Evolutionary conservation across 73 alveolate genomes (phyloP).

Genomic region (Paramecium tetraurelia): DNA sequence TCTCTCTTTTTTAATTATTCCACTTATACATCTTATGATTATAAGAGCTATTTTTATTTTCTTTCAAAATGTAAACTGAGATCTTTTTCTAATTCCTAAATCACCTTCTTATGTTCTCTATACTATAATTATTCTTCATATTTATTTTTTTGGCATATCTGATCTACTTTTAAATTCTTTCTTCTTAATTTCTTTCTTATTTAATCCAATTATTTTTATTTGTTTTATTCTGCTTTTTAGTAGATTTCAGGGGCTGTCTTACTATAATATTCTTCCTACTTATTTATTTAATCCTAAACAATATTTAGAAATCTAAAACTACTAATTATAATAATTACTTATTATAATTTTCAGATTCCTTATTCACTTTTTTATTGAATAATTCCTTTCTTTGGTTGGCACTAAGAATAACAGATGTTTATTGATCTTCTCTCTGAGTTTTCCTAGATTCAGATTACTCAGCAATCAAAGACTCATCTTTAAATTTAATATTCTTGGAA

Average conservation of each 20-base stretch:
- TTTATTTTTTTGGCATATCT: neutral
- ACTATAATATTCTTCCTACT: constrained; percentile 11
- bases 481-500: neutral
- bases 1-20: neutral
- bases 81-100: neutral
- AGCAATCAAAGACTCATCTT: neutral
- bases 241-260: neutral
- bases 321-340: neutral
- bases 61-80: neutral
- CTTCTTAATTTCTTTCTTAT: neutral
- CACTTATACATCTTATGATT: neutral
- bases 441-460: neutral
- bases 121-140: neutral
- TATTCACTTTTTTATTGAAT: neutral
- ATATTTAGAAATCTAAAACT: neutral
- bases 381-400: neutral
- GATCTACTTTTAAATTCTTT: neutral
- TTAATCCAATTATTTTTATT: neutral
- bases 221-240: neutral
- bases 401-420: neutral
- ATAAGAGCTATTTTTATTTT: neutral
- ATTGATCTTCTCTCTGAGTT: neutral
- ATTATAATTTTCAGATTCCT: neutral
- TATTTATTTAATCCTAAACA: neutral
- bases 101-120: neutral